These are phyloP conservation scores for Cryphonectria japonica DNA, from an alignment of 2,329 filamentous ascomycete species.

Conservation along the genomic window DNA sequence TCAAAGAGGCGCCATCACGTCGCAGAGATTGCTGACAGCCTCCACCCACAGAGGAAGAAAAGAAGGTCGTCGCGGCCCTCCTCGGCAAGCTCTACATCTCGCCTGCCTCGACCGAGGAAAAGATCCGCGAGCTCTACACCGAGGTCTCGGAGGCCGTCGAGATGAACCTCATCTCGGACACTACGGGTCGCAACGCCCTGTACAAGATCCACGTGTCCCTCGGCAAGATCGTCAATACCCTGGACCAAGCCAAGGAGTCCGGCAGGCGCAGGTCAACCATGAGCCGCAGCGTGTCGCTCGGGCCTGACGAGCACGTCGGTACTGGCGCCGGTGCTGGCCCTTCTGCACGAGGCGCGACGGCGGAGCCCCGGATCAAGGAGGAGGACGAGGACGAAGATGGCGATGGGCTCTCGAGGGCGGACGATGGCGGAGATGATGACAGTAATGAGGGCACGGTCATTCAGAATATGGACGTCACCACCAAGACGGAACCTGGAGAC, in stretches of 20 bases:
- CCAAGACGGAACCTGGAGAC: constrained; percentile 20
- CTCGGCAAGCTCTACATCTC: constrained; percentile 83
- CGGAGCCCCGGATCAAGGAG: constrained; percentile 53
- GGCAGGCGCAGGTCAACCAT: constrained; percentile 39
- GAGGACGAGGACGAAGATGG: constrained; percentile 49
- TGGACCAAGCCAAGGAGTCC: constrained; percentile 50
- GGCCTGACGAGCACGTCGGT: constrained; percentile 37
- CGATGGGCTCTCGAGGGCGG: constrained; percentile 29
- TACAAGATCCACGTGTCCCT: constrained; percentile 71
- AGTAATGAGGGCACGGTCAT: constrained; percentile 36
- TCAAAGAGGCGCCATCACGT: background rate
- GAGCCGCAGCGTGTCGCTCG: constrained; percentile 51
- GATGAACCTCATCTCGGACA: constrained; percentile 61
- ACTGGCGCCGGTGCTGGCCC: constrained; percentile 38
- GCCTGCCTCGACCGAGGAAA: constrained; percentile 63
- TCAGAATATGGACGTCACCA: constrained; percentile 24
- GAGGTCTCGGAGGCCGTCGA: constrained; percentile 67
- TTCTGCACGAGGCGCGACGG: constrained; percentile 35
- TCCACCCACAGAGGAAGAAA: constrained; percentile 72
- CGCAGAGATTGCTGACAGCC: constrained; percentile 14
- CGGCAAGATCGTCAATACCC: constrained; percentile 67
- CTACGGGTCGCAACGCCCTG: constrained; percentile 64
- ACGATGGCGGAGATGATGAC: constrained; percentile 24
- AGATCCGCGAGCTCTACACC: constrained; percentile 60
- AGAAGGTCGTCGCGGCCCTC: constrained; percentile 77